Percentiles rank a stretch among this genome's conserved stretches.
Evolutionary conservation across 129 eudicot genomes (phyloP).

Genomic region (sunflower (Helianthus annuus)): HanXRQr2.0-SUNRISE NC_035439.2:1640929-1641428

Average conservation of each 20-base stretch:
- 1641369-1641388: background rate
- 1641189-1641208: conserved; percentile 60
- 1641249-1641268: conserved; percentile 2
- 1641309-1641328: background rate
- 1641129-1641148: conserved; percentile 90
- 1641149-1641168: conserved; percentile 87
- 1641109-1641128: conserved; percentile 98
- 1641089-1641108: conserved; percentile 94
- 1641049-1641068: conserved; percentile 43
- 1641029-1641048: conserved; percentile 6
- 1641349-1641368: background rate
- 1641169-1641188: conserved; percentile 81
- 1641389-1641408: background rate
- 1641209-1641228: background rate
- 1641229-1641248: background rate
- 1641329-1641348: background rate
- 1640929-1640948: conserved; percentile 97
- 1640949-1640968: conserved; percentile 70
- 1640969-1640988: background rate
- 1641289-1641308: no score
- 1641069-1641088: conserved; percentile 88
- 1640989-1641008: background rate
- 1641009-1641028: background rate
- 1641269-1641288: background rate
- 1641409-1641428: no score